Evolutionary conservation across 2,329 filamentous ascomycete genomes (phyloP).

Genomic region (Fusarium buharicum): DNA sequence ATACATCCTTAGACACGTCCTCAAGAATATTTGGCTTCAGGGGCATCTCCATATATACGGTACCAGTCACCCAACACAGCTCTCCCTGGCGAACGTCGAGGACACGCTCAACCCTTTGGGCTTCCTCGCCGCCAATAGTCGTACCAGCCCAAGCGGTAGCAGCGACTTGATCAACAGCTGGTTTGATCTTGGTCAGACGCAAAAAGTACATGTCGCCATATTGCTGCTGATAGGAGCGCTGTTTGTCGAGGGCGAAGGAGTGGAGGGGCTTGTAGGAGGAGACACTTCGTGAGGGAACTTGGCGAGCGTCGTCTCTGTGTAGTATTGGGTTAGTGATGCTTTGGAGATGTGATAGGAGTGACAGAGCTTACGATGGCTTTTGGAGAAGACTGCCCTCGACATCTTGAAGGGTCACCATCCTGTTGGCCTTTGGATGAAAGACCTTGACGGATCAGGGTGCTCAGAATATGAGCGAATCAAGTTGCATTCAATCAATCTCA

Average conservation of each 20-base stretch:
- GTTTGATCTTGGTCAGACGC: slow-evolving; percentile 87
- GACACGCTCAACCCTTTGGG: slow-evolving; percentile 83
- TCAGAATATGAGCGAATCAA: neutral
- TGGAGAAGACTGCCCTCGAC: slow-evolving; percentile 49
- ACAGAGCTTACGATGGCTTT: slow-evolving; percentile 47
- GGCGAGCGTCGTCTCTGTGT: slow-evolving; percentile 50
- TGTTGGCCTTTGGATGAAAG: slow-evolving; percentile 4
- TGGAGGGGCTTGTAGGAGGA: slow-evolving; percentile 77
- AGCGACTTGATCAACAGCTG: slow-evolving; percentile 79
- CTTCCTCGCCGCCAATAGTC: slow-evolving; percentile 79
- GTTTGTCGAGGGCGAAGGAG: slow-evolving; percentile 77
- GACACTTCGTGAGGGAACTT: slow-evolving; percentile 62
- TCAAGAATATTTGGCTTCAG: slow-evolving; percentile 96
- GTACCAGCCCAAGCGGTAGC: slow-evolving; percentile 80
- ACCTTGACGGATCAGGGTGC: neutral
- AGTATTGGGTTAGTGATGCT: slow-evolving; percentile 4
- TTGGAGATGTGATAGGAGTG: neutral
- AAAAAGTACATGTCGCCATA: slow-evolving; percentile 98
- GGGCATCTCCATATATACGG: slow-evolving; percentile 96
- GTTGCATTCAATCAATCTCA: neutral
- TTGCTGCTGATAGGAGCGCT: slow-evolving; percentile 88
- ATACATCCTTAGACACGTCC: slow-evolving; percentile 90
- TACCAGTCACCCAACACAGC: slow-evolving; percentile 94
- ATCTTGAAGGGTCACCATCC: slow-evolving; percentile 52
- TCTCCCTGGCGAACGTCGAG: slow-evolving; percentile 95